Percentiles rank a stretch among this genome's conserved stretches.
Evolutionary conservation across 2,329 filamentous ascomycete genomes (phyloP).

Genomic region (Metarhizium album): DNA sequence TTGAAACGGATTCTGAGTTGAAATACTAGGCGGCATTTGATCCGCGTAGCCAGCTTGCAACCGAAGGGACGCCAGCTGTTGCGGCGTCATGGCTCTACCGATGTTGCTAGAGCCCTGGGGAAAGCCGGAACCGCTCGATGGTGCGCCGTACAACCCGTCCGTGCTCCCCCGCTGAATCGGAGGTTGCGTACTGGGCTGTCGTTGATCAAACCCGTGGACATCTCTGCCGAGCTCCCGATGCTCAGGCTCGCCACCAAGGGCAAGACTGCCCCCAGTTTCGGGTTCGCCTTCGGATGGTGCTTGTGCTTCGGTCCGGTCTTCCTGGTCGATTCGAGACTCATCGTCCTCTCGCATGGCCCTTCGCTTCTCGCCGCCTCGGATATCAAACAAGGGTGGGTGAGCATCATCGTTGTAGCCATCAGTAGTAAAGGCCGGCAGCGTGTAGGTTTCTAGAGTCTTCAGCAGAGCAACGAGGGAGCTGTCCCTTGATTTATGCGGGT

Average conservation of each 20-base stretch:
- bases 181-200: slow-evolving; percentile 60
- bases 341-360: slow-evolving; percentile 68
- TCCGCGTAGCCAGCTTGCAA: slow-evolving; percentile 49
- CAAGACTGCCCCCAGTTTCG: slow-evolving; percentile 73
- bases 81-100: slow-evolving; percentile 67
- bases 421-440: slow-evolving; percentile 15
- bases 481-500: slow-evolving; percentile 2
- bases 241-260: slow-evolving; percentile 87
- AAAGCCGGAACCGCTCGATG: slow-evolving; percentile 36
- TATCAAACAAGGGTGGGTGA: slow-evolving; percentile 68
- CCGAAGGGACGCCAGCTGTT: slow-evolving; percentile 60
- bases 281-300: slow-evolving; percentile 59
- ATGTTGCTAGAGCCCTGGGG: slow-evolving; percentile 36
- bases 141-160: slow-evolving; percentile 44
- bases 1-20: slow-evolving; percentile 40
- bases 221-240: slow-evolving; percentile 53
- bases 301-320: slow-evolving; percentile 33
- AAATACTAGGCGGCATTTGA: slow-evolving; percentile 48
- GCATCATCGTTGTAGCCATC: slow-evolving; percentile 13
- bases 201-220: slow-evolving; percentile 41
- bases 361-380: slow-evolving; percentile 70
- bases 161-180: slow-evolving; percentile 58
- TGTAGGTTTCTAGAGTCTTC: slow-evolving; percentile 26
- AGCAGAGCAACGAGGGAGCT: slow-evolving; percentile 24
- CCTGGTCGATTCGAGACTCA: slow-evolving; percentile 39